phyloP scores from a whole-genome alignment of 768 basidiomycete genomes.

The Boletus coccyginus region DNA sequence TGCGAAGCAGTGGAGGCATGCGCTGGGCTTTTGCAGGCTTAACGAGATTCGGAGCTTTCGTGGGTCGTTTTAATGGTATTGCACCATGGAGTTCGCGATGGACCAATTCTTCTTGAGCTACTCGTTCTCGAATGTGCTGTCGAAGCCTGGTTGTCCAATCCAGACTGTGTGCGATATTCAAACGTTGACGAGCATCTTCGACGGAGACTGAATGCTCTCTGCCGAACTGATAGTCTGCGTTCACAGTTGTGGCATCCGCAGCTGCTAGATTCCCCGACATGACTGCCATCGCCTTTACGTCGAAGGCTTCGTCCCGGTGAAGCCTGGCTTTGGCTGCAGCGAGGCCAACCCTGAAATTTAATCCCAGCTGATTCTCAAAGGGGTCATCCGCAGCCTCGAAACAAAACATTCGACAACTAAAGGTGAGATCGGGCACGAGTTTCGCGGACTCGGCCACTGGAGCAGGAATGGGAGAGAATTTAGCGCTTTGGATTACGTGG shows the following conservation, averaged over 20 bases:
- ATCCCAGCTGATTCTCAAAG: conserved; percentile 72
- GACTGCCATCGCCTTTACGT: conserved; percentile 73
- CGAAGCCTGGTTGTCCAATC: conserved; percentile 66
- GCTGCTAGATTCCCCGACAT: conserved; percentile 28
- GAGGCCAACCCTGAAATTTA: conserved; percentile 70
- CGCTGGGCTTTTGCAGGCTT: conserved; percentile 32
- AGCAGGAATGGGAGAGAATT: conserved; percentile 50
- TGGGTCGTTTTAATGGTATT: conserved; percentile 27
- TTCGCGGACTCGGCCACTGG: conserved; percentile 78
- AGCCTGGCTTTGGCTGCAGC: conserved; percentile 68
- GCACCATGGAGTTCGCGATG: conserved; percentile 44
- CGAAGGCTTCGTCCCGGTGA: conserved; percentile 79
- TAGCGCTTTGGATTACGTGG: conserved; percentile 49
- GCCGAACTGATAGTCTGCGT: conserved; percentile 62
- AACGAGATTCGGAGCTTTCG: conserved; percentile 44
- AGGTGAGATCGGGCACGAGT: conserved; percentile 55
- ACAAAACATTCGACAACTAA: conserved; percentile 60
- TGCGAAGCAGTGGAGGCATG: conserved; percentile 68
- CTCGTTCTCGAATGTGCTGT: conserved; percentile 45
- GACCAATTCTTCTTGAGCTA: conserved; percentile 47
- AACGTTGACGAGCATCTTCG: conserved; percentile 65
- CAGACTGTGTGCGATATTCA: conserved; percentile 66
- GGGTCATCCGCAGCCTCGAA: conserved; percentile 83
- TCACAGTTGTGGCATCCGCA: conserved; percentile 33
- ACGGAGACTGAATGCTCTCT: conserved; percentile 64